Conservation (phyloP, 768 basidiomycete genomes). For the Dioszegia hungarica region DNA sequence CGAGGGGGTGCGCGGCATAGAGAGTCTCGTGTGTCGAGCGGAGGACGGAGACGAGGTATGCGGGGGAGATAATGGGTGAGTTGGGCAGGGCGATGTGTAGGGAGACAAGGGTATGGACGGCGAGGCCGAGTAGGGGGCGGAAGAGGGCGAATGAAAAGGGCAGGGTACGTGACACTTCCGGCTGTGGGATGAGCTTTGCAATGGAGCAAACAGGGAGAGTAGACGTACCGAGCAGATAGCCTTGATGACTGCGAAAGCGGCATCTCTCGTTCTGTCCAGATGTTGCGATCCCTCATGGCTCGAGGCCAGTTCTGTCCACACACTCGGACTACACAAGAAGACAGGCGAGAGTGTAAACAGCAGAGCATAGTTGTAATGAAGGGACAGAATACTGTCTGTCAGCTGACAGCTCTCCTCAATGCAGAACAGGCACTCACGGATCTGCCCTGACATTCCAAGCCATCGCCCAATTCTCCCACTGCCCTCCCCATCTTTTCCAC, state of each 20-base stretch:
- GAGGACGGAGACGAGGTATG: constrained; percentile 33
- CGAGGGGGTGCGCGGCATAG: constrained; percentile 27
- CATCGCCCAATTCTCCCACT: constrained; percentile 31
- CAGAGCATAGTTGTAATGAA: constrained; percentile 43
- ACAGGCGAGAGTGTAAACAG: constrained; percentile 39
- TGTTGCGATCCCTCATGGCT: constrained; percentile 35
- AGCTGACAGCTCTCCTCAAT: neutral
- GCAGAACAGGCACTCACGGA: constrained; percentile 28
- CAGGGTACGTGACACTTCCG: constrained; percentile 44
- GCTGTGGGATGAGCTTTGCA: constrained; percentile 10
- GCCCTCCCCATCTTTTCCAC: constrained; percentile 22
- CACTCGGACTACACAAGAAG: constrained; percentile 20
- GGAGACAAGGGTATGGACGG: constrained; percentile 32
- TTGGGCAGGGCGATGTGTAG: constrained; percentile 23
- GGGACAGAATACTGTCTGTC: constrained; percentile 31
- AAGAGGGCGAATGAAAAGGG: constrained; percentile 43
- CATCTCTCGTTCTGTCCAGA: constrained; percentile 41
- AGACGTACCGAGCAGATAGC: constrained; percentile 43
- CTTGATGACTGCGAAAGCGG: constrained; percentile 44
- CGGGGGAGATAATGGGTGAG: constrained; percentile 33
- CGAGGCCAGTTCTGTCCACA: constrained; percentile 37
- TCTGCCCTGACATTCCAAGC: constrained; percentile 29
- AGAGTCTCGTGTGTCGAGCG: constrained; percentile 36
- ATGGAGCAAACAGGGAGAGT: neutral
- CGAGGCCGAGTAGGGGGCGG: constrained; percentile 36